These are phyloP conservation scores for Clarireedia hainanense DNA, from an alignment of 2,329 filamentous ascomycete genomes.

Conservation along the genomic window DNA sequence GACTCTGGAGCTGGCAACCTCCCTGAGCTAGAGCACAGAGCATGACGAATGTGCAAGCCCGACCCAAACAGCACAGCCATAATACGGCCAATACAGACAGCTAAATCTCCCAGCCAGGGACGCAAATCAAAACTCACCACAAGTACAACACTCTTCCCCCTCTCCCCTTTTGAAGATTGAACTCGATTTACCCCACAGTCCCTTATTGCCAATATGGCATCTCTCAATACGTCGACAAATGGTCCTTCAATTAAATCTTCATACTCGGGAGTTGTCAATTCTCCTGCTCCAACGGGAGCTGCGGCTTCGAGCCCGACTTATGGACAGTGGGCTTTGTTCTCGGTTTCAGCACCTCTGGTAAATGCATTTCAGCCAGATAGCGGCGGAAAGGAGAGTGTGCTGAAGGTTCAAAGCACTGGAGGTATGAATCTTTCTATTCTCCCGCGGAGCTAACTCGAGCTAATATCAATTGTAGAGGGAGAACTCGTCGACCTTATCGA, in stretches of 20 bases:
- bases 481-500: constrained; percentile 86
- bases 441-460: background rate
- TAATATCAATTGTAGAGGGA: constrained; percentile 54
- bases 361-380: constrained; percentile 84
- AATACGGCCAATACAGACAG: background rate
- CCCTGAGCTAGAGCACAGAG: background rate
- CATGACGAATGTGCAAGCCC: background rate
- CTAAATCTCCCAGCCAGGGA: background rate
- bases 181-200: background rate
- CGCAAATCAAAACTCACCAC: background rate
- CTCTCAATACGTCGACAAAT: constrained; percentile 71
- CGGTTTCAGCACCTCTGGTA: constrained; percentile 82
- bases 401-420: constrained; percentile 90
- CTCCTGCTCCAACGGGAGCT: constrained; percentile 45
- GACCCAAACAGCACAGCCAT: background rate
- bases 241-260: constrained; percentile 79
- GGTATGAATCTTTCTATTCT: constrained; percentile 40
- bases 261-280: constrained; percentile 62
- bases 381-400: constrained; percentile 80
- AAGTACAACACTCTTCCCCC: background rate
- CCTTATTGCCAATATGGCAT: constrained; percentile 51
- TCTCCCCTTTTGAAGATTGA: background rate
- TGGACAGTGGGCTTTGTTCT: constrained; percentile 89
- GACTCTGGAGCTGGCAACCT: too few species aligned
- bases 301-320: constrained; percentile 68